These are phyloP conservation scores for Exsudoporus frostii DNA, from an alignment of 768 basidiomycete genomes.

Conservation along the genomic window DNA sequence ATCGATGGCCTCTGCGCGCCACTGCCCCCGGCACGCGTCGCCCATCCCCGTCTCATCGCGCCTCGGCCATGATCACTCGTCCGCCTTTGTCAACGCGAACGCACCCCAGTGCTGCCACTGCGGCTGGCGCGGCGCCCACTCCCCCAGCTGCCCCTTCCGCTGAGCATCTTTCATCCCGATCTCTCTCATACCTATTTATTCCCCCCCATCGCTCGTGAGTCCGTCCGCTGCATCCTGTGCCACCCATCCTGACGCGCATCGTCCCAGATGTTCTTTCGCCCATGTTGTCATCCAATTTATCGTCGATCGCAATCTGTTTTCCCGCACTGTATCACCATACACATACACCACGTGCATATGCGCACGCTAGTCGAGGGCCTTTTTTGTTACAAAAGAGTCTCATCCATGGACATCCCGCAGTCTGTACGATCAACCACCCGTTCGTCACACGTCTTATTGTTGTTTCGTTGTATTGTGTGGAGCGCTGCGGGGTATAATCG, in stretches of 20 bases:
- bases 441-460: constrained; percentile 10
- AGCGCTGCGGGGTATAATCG: constrained; percentile 12
- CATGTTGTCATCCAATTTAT: constrained; percentile 31
- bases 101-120: constrained; percentile 80
- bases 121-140: constrained; percentile 59
- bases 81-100: constrained; percentile 44
- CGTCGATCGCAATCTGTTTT: constrained; percentile 32
- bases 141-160: constrained; percentile 65
- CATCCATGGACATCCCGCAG: constrained; percentile 20
- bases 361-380: constrained; percentile 29
- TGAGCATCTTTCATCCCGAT: constrained; percentile 28
- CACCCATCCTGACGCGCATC: neutral
- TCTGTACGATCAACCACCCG: constrained; percentile 27
- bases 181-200: constrained; percentile 29
- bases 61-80: constrained; percentile 25
- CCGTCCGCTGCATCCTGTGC: neutral
- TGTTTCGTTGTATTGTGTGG: constrained; percentile 8
- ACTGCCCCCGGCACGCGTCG: constrained; percentile 8
- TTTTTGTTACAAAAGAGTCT: neutral
- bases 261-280: constrained; percentile 13
- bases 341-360: constrained; percentile 34
- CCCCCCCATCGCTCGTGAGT: constrained; percentile 19
- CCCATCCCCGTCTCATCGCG: constrained; percentile 25
- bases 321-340: constrained; percentile 34
- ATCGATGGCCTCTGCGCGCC: constrained; percentile 4